These are phyloP conservation scores for Ceratocystis variospora DNA, from an alignment of 2,329 filamentous ascomycete genomes.

Conservation along the genomic window DNA sequence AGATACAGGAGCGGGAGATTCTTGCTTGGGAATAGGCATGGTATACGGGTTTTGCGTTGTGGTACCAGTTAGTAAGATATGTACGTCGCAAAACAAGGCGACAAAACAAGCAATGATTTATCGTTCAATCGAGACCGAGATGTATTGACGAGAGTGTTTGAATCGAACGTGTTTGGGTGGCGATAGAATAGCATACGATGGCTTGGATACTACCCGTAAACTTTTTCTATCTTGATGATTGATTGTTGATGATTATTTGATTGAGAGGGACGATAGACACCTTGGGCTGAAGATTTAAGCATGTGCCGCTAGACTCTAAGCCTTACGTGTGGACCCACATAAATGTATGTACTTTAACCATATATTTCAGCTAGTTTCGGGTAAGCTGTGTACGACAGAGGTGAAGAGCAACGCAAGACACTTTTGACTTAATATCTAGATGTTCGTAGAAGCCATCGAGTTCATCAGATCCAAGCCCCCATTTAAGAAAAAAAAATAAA, in stretches of 20 bases:
- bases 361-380: not conserved
- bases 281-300: not conserved
- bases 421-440: too few relatives aligned
- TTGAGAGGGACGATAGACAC: not conserved
- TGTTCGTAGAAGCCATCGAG: too few relatives aligned
- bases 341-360: not conserved
- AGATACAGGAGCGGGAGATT: not conserved
- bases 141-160: not conserved
- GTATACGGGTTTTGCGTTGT: not conserved
- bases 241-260: not conserved
- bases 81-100: not conserved
- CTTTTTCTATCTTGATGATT: not conserved
- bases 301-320: not conserved
- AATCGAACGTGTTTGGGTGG: not conserved
- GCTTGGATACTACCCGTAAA: not conserved
- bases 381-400: not conserved
- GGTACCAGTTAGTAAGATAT: not conserved
- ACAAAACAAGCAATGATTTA: not conserved
- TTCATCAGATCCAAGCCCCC: too few relatives aligned
- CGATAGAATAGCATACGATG: not conserved
- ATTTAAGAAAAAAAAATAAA: not conserved
- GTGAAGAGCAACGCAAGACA: too few relatives aligned
- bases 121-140: not conserved
- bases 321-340: conserved; percentile 3
- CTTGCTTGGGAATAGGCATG: not conserved